These are phyloP conservation scores for Pichia scutulata DNA, from an alignment of 805 yeast genomes.

Conservation along the genomic window DNA sequence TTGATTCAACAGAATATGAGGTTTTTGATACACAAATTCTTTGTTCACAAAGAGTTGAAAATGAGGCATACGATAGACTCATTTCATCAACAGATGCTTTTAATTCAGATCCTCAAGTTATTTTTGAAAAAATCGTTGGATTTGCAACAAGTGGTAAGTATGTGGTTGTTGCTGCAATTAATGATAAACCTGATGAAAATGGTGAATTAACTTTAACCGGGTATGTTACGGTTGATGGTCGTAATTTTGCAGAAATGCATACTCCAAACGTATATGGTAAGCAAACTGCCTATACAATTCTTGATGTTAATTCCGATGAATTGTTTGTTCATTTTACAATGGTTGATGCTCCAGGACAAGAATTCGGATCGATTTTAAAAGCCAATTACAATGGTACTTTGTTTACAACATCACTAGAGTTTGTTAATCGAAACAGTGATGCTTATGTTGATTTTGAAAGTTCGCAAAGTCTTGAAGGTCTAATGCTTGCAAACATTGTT, in stretches of 20 bases:
- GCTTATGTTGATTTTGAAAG: conserved; percentile 91
- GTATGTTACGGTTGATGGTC: conserved; percentile 72
- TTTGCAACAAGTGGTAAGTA: conserved; percentile 66
- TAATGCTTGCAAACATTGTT: conserved; percentile 67
- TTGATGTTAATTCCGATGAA: conserved; percentile 65
- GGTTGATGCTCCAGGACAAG: conserved; percentile 37
- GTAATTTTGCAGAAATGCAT: conserved; percentile 63
- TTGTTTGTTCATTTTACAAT: conserved; percentile 82
- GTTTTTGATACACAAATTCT: conserved; percentile 45
- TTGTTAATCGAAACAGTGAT: conserved; percentile 62
- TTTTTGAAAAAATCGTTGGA: conserved; percentile 60
- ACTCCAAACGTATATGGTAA: conserved; percentile 66
- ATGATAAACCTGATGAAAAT: conserved; percentile 33
- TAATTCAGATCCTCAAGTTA: conserved; percentile 28
- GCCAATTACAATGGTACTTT: conserved; percentile 90
- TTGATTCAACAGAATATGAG: conserved; percentile 27
- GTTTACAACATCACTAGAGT: conserved; percentile 57
- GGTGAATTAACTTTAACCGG: conserved; percentile 53
- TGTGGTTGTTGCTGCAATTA: conserved; percentile 60
- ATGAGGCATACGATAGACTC: conserved; percentile 22
- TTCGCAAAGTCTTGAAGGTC: conserved; percentile 78
- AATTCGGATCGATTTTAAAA: conserved; percentile 74
- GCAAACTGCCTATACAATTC: conserved; percentile 69
- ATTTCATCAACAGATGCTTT: conserved; percentile 51
- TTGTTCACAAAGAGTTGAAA: conserved; percentile 43